Conservation (phyloP, 2,329 filamentous ascomycete genomes). For the Trichoderma sp. region DNA sequence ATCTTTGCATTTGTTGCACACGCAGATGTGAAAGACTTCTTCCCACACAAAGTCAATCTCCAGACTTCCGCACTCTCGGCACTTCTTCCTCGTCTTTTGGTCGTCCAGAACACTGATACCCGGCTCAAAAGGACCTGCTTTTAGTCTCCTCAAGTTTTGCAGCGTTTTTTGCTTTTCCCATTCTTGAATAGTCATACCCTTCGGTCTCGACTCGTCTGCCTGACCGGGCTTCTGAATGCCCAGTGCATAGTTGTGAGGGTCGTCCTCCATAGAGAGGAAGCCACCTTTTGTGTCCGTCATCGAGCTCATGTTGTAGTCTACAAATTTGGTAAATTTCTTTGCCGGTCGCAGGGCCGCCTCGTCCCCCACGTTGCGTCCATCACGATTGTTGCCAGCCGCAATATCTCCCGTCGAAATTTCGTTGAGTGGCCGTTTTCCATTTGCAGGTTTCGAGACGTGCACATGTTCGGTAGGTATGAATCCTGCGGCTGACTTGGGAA, state of each 20-base stretch:
- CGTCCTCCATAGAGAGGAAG: constrained; percentile 86
- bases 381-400: constrained; percentile 60
- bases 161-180: constrained; percentile 85
- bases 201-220: constrained; percentile 60
- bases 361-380: constrained; percentile 56
- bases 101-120: constrained; percentile 73
- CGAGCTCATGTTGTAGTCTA: constrained; percentile 96
- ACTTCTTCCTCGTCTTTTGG: constrained; percentile 65
- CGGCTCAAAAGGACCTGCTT: constrained; percentile 82
- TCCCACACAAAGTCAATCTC: constrained; percentile 97
- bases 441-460: constrained; percentile 44
- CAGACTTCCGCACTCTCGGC: constrained; percentile 74
- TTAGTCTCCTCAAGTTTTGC: constrained; percentile 66
- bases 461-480: constrained; percentile 69
- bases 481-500: constrained; percentile 57
- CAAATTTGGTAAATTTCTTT: constrained; percentile 86
- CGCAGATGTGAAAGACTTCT: constrained; percentile 70
- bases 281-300: constrained; percentile 98
- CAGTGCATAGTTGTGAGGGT: constrained; percentile 80
- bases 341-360: constrained; percentile 65
- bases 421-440: constrained; percentile 67
- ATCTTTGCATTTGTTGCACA: constrained; percentile 87
- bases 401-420: constrained; percentile 52
- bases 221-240: constrained; percentile 41
- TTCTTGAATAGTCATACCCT: constrained; percentile 84